Base-by-base conservation (phyloP, 2,329 filamentous ascomycete species). In the Epichloe coenophiala region DNA sequence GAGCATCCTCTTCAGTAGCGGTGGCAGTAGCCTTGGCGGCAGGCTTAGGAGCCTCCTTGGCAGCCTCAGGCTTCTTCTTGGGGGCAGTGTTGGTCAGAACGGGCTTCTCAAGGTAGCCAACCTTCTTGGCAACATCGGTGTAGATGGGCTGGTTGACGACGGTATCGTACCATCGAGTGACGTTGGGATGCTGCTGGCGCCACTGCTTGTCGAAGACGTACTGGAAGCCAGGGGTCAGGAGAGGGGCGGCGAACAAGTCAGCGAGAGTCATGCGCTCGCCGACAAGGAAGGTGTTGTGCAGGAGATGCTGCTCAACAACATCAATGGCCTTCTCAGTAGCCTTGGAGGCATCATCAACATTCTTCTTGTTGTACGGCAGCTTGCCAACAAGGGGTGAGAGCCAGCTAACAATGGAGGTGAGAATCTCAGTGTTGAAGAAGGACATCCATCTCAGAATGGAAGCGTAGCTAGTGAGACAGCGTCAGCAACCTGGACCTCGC, bases 391-490 rank as follows among this genome's bases (percentile, higher is more conserved):
- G 83, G 60, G 93, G 93, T 60, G 79, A 79, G 82, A 86, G 93
- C 88, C 88, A 96, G 68, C 70, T 76, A 72, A 77, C 83, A 59
- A 97, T 73, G 58, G 73, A 69, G 57, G 80, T 69, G 60, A 95
- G 77, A 64, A 96, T 69, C 77, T 98, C 91, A 54, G 73, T 69
- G 83, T 97, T 98, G 81, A 85, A 86, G 75, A 84, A 97, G 59
- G 91, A 97, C 84, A 96, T 83, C 93, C 93, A 98, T 74, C 86
- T 88, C 68, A 98, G 79, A 72, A 98, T 98, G 61, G 90, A 90
- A 63, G 93, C 93, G 73, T 97, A 91, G 70, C 78, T 82, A 17
- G 13, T 31, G 15, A 15, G 27, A 23, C 44, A 68, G 55, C 67
- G 65, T 57, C 48, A 51, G 17, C 11, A 6, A 23, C 38, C 33